Evolutionary conservation across 345 rosid species (phyloP).

Genomic region (Zanthoxylum bungeanum): DNA sequence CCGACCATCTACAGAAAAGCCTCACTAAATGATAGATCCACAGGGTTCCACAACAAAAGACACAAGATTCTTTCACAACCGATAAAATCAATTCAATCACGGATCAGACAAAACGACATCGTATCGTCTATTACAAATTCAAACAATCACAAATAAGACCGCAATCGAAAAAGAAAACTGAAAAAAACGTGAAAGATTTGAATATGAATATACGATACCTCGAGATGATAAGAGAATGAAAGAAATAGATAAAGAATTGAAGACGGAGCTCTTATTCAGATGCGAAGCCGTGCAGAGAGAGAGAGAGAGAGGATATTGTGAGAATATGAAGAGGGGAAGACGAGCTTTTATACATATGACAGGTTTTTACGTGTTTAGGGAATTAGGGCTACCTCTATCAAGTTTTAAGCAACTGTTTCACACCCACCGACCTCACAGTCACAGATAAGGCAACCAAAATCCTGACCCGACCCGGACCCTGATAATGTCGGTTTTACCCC

Average conservation of each 20-base stretch:
- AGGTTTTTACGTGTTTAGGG: background rate
- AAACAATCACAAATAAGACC: background rate
- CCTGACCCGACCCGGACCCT: too few species aligned
- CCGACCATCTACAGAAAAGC: background rate
- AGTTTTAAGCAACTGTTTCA: background rate
- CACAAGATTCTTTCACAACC: background rate
- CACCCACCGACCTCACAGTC: slow-evolving; percentile 1
- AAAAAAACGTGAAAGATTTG: background rate
- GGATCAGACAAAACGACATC: background rate
- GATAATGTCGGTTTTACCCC: too few species aligned
- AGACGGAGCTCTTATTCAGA: background rate
- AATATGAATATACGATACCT: background rate
- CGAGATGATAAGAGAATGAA: background rate
- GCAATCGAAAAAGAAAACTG: background rate
- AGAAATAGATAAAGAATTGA: background rate
- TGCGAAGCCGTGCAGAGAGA: background rate
- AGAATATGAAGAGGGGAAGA: background rate
- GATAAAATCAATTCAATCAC: background rate
- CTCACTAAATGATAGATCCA: background rate
- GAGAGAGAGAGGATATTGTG: background rate
- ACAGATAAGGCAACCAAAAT: too few species aligned
- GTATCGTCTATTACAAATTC: background rate
- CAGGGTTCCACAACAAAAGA: background rate
- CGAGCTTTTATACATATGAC: background rate
- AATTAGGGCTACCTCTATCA: background rate